These are phyloP conservation scores for Glebionis coronaria DNA, from an alignment of 129 eudicot genomes.

Conservation along the genomic window DNA sequence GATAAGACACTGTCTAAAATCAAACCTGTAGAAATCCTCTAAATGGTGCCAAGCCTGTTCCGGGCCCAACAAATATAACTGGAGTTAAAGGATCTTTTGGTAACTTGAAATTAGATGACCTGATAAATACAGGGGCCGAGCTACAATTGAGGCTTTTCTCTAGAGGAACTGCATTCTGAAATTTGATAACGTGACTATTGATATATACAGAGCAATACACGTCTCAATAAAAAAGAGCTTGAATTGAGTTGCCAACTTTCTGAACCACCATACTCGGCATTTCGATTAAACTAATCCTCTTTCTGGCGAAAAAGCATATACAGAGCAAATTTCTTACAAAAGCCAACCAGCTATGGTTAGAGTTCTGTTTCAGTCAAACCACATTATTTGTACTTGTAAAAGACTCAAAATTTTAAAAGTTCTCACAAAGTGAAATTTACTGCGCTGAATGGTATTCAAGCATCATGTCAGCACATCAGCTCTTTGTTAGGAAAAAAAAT, in stretches of 20 bases:
- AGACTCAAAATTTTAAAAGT: no score
- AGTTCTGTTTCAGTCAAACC: no score
- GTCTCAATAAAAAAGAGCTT: not conserved
- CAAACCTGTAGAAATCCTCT: slow-evolving; percentile 81
- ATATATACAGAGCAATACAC: not conserved
- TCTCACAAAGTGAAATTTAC: no score
- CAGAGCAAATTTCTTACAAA: no score
- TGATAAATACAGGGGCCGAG: slow-evolving; percentile 74
- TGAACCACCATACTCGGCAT: not conserved
- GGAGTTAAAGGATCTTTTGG: slow-evolving; percentile 70
- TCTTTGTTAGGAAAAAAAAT: no score
- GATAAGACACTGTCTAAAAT: not conserved
- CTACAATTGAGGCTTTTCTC: slow-evolving; percentile 51
- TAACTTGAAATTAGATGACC: slow-evolving; percentile 71
- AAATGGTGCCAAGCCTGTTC: slow-evolving; percentile 96
- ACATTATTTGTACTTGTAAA: no score
- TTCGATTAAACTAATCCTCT: not conserved
- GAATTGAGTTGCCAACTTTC: not conserved
- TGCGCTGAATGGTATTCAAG: no score
- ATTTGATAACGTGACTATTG: slow-evolving; percentile 7
- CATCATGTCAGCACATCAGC: no score
- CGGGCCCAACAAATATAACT: slow-evolving; percentile 83
- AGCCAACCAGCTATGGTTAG: no score
- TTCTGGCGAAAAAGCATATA: not conserved
- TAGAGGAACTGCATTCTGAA: slow-evolving; percentile 64